A percentile compares a stretch with the other conserved stretches of the same genome.
These are phyloP conservation scores for Colletotrichum siamense DNA, from an alignment of 2,329 filamentous ascomycete genomes.

Conservation along the genomic window DNA sequence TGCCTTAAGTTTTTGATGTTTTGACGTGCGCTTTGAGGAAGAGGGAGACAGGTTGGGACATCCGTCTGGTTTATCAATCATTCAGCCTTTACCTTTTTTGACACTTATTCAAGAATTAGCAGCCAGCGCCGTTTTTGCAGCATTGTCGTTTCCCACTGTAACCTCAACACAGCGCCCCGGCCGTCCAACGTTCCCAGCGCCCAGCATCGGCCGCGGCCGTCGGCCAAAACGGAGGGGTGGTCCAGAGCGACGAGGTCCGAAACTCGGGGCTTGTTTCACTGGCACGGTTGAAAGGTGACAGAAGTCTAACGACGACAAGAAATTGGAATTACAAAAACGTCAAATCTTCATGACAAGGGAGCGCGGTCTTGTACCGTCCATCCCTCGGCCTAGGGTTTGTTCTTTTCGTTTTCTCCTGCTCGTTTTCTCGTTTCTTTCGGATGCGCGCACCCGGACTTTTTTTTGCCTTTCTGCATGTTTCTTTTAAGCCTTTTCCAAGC, in stretches of 20 bases:
- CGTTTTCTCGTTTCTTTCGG: neutral
- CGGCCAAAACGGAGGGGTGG: neutral
- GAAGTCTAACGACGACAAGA: neutral
- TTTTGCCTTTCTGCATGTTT: neutral
- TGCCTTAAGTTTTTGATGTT: neutral
- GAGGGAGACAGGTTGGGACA: neutral
- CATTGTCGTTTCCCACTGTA: neutral
- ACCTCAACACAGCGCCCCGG: neutral
- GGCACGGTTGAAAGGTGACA: neutral
- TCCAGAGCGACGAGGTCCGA: neutral
- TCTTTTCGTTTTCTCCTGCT: neutral
- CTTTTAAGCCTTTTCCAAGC: neutral
- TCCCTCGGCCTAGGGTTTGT: neutral
- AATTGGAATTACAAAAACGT: neutral
- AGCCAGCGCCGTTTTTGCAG: neutral
- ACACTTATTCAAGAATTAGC: neutral
- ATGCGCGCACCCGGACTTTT: neutral
- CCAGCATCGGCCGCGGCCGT: neutral
- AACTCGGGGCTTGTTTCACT: slow-evolving; percentile 19
- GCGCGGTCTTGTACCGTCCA: neutral
- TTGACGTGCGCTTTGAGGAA: neutral
- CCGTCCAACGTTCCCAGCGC: neutral
- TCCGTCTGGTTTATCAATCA: neutral
- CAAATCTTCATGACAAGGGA: neutral
- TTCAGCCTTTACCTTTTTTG: neutral